phyloP scores from a whole-genome alignment of 768 basidiomycete species.

The Hypsizygus marmoreus region DNA sequence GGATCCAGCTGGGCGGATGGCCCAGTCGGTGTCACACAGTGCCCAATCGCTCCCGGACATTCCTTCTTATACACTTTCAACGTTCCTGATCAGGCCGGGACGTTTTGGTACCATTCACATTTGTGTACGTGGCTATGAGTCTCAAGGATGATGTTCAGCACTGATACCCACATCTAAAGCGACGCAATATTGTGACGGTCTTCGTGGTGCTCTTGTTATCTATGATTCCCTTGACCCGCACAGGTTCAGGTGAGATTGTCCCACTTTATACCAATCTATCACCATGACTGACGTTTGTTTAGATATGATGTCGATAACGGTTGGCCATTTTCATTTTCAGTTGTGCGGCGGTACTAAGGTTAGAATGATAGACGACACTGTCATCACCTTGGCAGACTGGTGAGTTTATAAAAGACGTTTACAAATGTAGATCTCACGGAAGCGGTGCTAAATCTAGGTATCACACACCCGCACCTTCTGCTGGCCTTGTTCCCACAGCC shows the following conservation, averaged over 20 bases:
- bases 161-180: slow-evolving; percentile 29
- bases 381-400: slow-evolving; percentile 46
- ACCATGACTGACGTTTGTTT: slow-evolving; percentile 27
- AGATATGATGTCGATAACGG: slow-evolving; percentile 23
- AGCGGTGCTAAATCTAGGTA: slow-evolving; percentile 25
- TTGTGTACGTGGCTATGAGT: slow-evolving; percentile 24
- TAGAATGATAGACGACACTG: slow-evolving; percentile 35
- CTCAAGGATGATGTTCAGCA: slow-evolving; percentile 23
- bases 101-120: slow-evolving; percentile 10
- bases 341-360: not conserved
- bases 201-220: slow-evolving; percentile 35
- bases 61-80: slow-evolving; percentile 38
- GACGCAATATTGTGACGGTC: slow-evolving; percentile 50
- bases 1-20: slow-evolving; percentile 44
- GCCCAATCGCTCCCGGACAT: slow-evolving; percentile 40
- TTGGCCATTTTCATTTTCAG: not conserved
- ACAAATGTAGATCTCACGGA: not conserved
- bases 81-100: slow-evolving; percentile 1
- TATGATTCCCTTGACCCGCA: slow-evolving; percentile 39
- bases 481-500: slow-evolving; percentile 12
- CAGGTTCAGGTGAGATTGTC: slow-evolving; percentile 22
- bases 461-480: slow-evolving; percentile 19
- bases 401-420: slow-evolving; percentile 11
- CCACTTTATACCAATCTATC: no score
- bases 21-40: slow-evolving; percentile 39